These are phyloP conservation scores for Globisporangium takayamanum DNA, from an alignment of 352 stramenopile genomes.

Conservation along the genomic window DNA sequence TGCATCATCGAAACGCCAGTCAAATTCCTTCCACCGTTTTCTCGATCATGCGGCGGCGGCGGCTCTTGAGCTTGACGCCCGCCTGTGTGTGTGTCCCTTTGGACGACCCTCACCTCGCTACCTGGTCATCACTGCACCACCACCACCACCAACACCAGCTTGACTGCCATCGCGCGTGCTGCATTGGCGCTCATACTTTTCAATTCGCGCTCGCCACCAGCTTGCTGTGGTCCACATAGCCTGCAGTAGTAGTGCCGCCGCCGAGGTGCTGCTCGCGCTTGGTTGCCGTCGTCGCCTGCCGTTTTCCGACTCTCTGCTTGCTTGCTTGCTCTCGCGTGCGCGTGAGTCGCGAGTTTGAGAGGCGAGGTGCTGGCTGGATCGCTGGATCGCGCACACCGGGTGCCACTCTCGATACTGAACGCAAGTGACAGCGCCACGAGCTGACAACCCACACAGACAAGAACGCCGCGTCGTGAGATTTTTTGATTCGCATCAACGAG, in stretches of 20 bases:
- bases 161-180: neutral
- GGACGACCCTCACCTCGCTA: neutral
- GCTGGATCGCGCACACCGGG: neutral
- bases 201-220: neutral
- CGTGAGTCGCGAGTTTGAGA: too few species aligned
- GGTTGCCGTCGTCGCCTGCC: too few species aligned
- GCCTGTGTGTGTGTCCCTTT: too few species aligned
- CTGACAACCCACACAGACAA: neutral
- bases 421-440: neutral
- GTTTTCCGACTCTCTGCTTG: neutral
- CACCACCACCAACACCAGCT: too few species aligned
- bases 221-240: too few species aligned
- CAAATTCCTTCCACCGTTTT: neutral
- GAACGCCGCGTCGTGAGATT: neutral
- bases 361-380: neutral
- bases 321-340: neutral
- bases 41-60: too few species aligned
- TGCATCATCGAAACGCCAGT: neutral
- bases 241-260: too few species aligned
- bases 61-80: too few species aligned
- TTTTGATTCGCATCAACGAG: constrained; percentile 1
- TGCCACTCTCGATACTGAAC: constrained; percentile 1
- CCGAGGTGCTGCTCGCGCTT: neutral
- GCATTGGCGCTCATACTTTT: neutral
- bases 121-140: too few species aligned